Evolutionary conservation across 495 filamentous ascomycete genomes (phyloP), one percentile per base, ranked within the genome.

Genomic region (Penicillium goetzii): DNA sequence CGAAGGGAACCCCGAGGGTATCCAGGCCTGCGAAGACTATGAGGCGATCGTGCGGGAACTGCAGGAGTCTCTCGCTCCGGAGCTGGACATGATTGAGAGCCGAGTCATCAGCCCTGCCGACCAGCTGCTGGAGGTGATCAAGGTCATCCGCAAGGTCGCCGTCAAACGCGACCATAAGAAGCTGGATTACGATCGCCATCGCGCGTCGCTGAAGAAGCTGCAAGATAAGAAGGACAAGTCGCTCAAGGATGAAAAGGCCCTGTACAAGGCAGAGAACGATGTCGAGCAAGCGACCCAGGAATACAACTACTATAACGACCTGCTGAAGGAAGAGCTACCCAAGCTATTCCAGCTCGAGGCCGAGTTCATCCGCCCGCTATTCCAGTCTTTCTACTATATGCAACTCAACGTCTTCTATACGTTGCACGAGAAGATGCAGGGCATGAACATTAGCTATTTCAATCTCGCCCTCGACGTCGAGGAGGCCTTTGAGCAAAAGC

Each of bases 341-440:
- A 92, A 93, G 74, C 83, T 99, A 6, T 99, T 99, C 78, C 68
- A 75, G 21, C 86, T 98, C n/a, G 96, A 98, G 75, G 85, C 92
- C 60, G 91, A 99, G 73, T 98, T 99, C 78, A 99, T 99, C 76
- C 89, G 89, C 60, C 95, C 95, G 15, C 84, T 99, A 9, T 99
- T 99, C 84, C 96, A 97, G 69, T 96, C 92, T 34, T 99, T 98
- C 81, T 99, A 99, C 79, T 99, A 99, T 82, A 98, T 99, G 96
- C 95, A 99, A 75, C 86, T 99, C 59, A 99, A 99, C 75, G 93
- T 99, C 63, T 99, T 98, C 78, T 99, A 99, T 77, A 98, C 96
- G 1, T 82, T 99, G 36, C 95, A 99, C 76, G 95, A 99, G 77
- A 90, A 86, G 76, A 98, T 98, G 96, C 95, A 97, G 76, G 88